Base-by-base conservation (phyloP, 495 filamentous ascomycete species). In the Annulohypoxylon stygium region DNA sequence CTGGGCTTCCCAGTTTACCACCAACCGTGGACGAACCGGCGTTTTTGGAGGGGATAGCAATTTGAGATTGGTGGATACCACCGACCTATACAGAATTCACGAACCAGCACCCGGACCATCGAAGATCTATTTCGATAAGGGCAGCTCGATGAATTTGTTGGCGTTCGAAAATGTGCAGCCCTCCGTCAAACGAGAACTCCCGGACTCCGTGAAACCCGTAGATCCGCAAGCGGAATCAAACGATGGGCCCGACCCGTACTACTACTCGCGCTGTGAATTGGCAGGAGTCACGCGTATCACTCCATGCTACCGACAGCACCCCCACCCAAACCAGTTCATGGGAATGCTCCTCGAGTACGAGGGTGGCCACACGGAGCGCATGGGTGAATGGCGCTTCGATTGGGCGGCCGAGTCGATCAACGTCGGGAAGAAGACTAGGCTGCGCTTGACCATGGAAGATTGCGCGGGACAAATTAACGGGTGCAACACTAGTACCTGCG, bases 341-440 rank as follows among this genome's bases (percentile, higher is more conserved):
- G 55, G 55, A 2, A 41, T 41, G 55, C 55, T 59, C 25, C 18
- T 39, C 18, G n/a, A 59, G 18, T 59, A 59, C n/a, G 26, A 39
- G 16, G 55, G 41, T 20, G 55, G 55, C 16, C 55, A 59, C 10
- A 59, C n/a, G 12, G 55, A 59, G 34, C 25, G 34, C 16, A 4
- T 59, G 36, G 55, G 55, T 2, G 34, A 59, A 20, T 23, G 30
- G 30, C 53, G 53, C 26, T 55, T 55, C 12, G 53, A 55, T 33
- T 55, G 53, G 53, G 33, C 30, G 2, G 30, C 8, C 11, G 20
- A 53, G 23, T 6, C 53, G 53, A 34, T 55, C 4, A 7, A 36
- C 2, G 4, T 36, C 3, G 53, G 16, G 12, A 4, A 6, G 8
- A 4, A 4, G 30, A 26, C 11, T 8, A 36, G 9, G 8, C 53